Percentiles rank a stretch among this genome's conserved stretches.
Conservation (phyloP, 1,139 yeast genomes). For the Schizosaccharomyces versatilis region DNA sequence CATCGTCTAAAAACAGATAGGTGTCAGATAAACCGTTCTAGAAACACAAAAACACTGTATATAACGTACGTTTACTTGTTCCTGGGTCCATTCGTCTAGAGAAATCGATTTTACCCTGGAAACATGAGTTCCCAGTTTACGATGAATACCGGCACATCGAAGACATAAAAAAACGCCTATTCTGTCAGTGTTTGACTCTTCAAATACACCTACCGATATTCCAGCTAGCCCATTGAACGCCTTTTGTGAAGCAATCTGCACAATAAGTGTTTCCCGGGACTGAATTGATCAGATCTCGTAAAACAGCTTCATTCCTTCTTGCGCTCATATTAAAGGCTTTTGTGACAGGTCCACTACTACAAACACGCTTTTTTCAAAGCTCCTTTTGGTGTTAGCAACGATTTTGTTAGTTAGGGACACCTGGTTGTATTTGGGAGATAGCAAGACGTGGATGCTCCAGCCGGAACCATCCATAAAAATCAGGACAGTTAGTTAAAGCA, state of each 20-base stretch:
- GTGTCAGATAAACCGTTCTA: background rate
- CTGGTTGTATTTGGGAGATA: too few relatives aligned
- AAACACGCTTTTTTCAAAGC: too few relatives aligned
- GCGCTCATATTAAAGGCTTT: background rate
- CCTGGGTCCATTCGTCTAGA: conserved; percentile 33
- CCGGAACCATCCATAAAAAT: too few relatives aligned
- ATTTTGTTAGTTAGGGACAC: too few relatives aligned
- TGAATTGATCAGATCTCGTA: background rate
- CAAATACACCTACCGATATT: conserved; percentile 20
- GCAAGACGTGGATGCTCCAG: too few relatives aligned
- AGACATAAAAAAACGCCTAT: conserved; percentile 30
- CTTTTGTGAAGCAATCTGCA: conserved; percentile 7
- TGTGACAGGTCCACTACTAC: background rate
- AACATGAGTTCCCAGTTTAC: conserved; percentile 34
- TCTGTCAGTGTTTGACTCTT: background rate
- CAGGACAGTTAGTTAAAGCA: too few relatives aligned
- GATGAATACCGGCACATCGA: conserved; percentile 39
- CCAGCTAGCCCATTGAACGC: conserved; percentile 8
- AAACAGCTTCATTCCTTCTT: background rate
- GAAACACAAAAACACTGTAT: background rate
- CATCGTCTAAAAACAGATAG: conserved; percentile 14
- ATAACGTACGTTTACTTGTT: conserved; percentile 22
- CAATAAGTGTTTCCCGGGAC: conserved; percentile 4
- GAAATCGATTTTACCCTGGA: conserved; percentile 45
- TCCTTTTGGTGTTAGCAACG: too few relatives aligned